Conservation (phyloP, 768 basidiomycete genomes). For the Lepiota brunneoincarnata region DNA sequence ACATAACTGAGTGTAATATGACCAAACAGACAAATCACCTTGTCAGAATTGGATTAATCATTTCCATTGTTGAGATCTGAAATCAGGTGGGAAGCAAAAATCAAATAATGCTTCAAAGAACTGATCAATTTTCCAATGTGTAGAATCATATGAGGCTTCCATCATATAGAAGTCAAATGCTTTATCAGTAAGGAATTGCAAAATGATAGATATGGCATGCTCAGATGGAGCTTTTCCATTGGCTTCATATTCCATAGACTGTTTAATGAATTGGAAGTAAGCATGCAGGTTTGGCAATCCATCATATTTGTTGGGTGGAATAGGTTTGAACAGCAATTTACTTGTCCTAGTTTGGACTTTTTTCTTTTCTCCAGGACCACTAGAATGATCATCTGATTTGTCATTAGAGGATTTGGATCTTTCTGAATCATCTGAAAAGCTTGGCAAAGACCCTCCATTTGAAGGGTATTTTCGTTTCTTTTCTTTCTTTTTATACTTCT, state of each 20-base stretch:
- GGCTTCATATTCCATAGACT: slow-evolving; percentile 20
- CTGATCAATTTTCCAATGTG: slow-evolving; percentile 21
- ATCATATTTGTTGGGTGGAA: slow-evolving; percentile 21
- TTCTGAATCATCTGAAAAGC: no score
- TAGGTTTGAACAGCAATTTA: slow-evolving; percentile 19
- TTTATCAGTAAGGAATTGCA: slow-evolving; percentile 26
- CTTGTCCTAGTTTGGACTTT: not conserved
- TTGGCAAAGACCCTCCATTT: no score
- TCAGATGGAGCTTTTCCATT: slow-evolving; percentile 15
- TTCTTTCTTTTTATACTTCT: no score
- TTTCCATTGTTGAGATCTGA: slow-evolving; percentile 1
- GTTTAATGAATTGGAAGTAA: slow-evolving; percentile 23
- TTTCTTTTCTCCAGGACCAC: no score
- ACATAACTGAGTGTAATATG: no score
- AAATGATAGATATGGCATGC: slow-evolving; percentile 20
- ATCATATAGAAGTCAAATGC: slow-evolving; percentile 31
- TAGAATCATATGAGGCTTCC: slow-evolving; percentile 20
- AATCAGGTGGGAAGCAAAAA: slow-evolving; percentile 32
- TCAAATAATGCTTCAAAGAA: slow-evolving; percentile 32
- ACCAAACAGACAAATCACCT: no score
- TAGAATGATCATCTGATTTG: no score
- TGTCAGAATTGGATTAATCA: no score
- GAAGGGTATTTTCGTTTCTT: no score
- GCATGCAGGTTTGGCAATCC: slow-evolving; percentile 19
- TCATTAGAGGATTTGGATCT: no score